Conservation (phyloP, 106 monocot genomes). For the Dendrobium catenatum region DNA sequence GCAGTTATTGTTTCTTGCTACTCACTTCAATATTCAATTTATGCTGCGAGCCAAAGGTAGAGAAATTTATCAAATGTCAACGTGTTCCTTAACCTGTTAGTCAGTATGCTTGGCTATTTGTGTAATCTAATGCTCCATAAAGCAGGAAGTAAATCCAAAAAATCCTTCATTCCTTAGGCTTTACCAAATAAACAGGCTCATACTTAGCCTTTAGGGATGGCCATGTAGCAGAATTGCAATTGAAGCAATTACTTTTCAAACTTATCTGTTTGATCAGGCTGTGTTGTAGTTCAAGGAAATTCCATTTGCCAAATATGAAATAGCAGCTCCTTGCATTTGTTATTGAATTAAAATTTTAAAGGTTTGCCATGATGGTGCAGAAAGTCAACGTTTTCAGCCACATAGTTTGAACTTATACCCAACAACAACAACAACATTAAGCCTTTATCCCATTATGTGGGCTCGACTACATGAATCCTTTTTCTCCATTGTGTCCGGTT, state of each 20-base stretch:
- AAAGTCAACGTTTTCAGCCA: too few species aligned
- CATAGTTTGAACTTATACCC: too few species aligned
- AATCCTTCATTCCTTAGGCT: background rate
- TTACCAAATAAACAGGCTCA: background rate
- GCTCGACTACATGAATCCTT: too few species aligned
- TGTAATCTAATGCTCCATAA: background rate
- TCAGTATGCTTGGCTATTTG: background rate
- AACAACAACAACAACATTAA: too few species aligned
- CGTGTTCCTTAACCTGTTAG: background rate
- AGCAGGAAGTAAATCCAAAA: background rate
- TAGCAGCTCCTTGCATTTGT: too few species aligned
- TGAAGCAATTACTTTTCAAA: background rate
- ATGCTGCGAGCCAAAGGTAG: slow-evolving; percentile 77
- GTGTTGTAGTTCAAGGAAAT: too few species aligned
- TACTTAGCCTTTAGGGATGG: background rate
- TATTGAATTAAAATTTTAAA: too few species aligned
- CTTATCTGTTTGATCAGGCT: background rate
- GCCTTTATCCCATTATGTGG: too few species aligned
- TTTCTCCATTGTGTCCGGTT: too few species aligned
- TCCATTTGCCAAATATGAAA: too few species aligned
- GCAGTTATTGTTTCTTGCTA: slow-evolving; percentile 71
- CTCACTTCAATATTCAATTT: slow-evolving; percentile 93
- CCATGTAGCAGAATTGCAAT: background rate
- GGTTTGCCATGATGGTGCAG: too few species aligned
- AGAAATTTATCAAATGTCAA: background rate